Conservation (phyloP, 164 flowering plant species). For the Piper betle region DNA sequence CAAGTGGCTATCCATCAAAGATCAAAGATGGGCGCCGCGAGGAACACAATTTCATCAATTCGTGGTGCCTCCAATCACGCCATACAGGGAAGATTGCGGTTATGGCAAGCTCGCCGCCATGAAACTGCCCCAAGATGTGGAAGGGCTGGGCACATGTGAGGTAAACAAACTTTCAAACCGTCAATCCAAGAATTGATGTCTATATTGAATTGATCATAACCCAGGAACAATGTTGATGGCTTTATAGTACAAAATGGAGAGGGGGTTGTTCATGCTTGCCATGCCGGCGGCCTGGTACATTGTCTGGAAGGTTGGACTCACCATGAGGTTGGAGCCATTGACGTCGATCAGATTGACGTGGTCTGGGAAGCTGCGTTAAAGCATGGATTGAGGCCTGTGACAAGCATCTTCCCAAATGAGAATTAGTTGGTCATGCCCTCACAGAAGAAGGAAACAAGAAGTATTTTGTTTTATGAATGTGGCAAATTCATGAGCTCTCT, state of each 20-base stretch:
- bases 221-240: no score
- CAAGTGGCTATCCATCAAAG: constrained; percentile 65
- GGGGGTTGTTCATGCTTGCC: constrained; percentile 94
- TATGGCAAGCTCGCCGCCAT: constrained; percentile 91
- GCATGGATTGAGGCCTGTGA: constrained; percentile 62
- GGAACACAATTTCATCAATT: constrained; percentile 93
- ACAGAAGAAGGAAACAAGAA: no score
- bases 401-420: no score
- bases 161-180: constrained; percentile 15
- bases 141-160: constrained; percentile 85
- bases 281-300: constrained; percentile 92
- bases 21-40: constrained; percentile 75
- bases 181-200: background rate
- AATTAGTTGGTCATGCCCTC: no score
- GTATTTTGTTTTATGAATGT: no score
- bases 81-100: constrained; percentile 68
- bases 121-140: constrained; percentile 68
- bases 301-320: constrained; percentile 77
- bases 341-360: constrained; percentile 67
- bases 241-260: constrained; percentile 65
- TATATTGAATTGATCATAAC: background rate
- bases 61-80: constrained; percentile 74
- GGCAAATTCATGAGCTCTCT: no score
- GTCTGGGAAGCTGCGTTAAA: constrained; percentile 87
- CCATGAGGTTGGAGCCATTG: constrained; percentile 89